Conservation (phyloP, 495 filamentous ascomycete genomes). For the Alectoria sarmentosa region DNA sequence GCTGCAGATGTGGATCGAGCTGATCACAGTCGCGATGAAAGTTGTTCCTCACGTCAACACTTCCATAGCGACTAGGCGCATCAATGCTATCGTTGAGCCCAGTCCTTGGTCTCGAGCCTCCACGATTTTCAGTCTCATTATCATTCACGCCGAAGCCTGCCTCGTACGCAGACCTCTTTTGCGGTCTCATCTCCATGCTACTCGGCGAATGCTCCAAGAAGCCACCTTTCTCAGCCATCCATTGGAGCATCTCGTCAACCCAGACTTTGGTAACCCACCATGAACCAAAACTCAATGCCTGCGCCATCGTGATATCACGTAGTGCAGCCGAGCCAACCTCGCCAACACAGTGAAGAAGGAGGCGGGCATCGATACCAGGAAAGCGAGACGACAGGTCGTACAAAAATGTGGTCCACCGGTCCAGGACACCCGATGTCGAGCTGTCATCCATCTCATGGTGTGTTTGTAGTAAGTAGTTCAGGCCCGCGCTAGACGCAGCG, state of each 20-base stretch:
- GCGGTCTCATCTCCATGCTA: conserved; percentile 32
- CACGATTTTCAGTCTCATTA: conserved; percentile 28
- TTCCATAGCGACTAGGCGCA: conserved; percentile 15
- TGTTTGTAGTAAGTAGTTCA: conserved; percentile 24
- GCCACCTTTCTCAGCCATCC: conserved; percentile 86
- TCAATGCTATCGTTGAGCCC: conserved; percentile 19
- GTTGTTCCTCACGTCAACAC: conserved; percentile 9
- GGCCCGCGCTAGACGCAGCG: conserved; percentile 37
- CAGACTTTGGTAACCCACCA: conserved; percentile 99
- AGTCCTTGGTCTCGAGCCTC: conserved; percentile 26
- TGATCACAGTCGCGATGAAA: conserved; percentile 32
- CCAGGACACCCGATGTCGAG: conserved; percentile 35
- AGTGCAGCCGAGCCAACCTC: conserved; percentile 61
- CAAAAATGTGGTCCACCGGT: conserved; percentile 71
- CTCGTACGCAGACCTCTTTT: conserved; percentile 24
- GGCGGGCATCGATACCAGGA: conserved; percentile 56
- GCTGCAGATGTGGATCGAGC: conserved; percentile 27
- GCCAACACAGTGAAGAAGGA: conserved; percentile 62
- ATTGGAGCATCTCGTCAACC: conserved; percentile 90
- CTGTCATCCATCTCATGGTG: conserved; percentile 39
- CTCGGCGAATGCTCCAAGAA: conserved; percentile 63
- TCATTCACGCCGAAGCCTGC: conserved; percentile 20
- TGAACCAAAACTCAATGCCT: conserved; percentile 79
- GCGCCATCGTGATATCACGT: conserved; percentile 72
- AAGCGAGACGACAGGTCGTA: conserved; percentile 67